Conservation (phyloP, 768 basidiomycete genomes). For the Agaricus subrufescens region DNA sequence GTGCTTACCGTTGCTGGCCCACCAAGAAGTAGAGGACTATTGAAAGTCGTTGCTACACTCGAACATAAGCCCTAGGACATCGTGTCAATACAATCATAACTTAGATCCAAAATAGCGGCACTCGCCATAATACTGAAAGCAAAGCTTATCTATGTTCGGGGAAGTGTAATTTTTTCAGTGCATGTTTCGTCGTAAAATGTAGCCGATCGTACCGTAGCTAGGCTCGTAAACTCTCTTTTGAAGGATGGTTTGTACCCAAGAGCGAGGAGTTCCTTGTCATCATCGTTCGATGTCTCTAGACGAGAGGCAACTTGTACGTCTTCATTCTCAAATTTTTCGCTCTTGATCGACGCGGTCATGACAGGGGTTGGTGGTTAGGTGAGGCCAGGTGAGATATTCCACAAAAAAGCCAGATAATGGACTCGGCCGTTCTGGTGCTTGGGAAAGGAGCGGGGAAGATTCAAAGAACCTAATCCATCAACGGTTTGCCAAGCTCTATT, state of each 20-base stretch:
- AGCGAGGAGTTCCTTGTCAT: slow-evolving; percentile 61
- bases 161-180: neutral
- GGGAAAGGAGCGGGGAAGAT: no score
- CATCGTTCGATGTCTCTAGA: slow-evolving; percentile 37
- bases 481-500: no score
- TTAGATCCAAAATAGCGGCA: neutral
- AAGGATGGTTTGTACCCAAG: slow-evolving; percentile 77
- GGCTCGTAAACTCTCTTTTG: slow-evolving; percentile 79
- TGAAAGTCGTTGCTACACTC: slow-evolving; percentile 74
- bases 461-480: no score
- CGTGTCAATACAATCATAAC: neutral
- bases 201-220: slow-evolving; percentile 56
- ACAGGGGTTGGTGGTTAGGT: neutral
- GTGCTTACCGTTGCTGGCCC: slow-evolving; percentile 60
- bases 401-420: no score
- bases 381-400: no score
- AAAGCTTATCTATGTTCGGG: slow-evolving; percentile 52
- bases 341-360: neutral
- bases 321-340: slow-evolving; percentile 16
- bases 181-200: neutral
- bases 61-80: slow-evolving; percentile 59
- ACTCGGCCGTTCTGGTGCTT: no score
- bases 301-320: slow-evolving; percentile 13
- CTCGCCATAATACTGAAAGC: slow-evolving; percentile 73
- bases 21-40: slow-evolving; percentile 64